These are phyloP conservation scores for Oligophagozyma castellii DNA, from an alignment of 1,139 yeast genomes.

Conservation along the genomic window DNA sequence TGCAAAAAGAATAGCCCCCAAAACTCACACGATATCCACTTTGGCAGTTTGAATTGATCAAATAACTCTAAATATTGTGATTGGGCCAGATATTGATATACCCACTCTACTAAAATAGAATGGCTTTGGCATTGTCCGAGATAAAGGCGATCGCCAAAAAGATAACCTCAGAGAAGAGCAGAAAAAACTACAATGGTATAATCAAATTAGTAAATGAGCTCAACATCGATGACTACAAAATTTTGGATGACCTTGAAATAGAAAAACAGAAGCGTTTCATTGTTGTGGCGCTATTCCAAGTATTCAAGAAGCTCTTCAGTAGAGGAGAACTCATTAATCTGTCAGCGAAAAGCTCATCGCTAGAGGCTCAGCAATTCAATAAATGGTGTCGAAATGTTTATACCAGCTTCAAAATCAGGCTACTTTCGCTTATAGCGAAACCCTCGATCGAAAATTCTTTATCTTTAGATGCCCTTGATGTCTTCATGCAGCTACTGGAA, in stretches of 20 bases:
- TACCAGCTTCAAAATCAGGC: conserved; percentile 34
- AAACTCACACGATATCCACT: too few species aligned
- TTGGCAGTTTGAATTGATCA: too few species aligned
- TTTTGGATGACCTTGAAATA: conserved; percentile 5
- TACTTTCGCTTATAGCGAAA: conserved; percentile 32
- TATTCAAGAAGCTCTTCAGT: conserved; percentile 44
- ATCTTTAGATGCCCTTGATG: conserved; percentile 46
- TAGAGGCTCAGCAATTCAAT: conserved; percentile 33
- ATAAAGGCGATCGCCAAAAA: conserved; percentile 17
- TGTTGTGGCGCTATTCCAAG: conserved; percentile 37
- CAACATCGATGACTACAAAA: conserved; percentile 2
- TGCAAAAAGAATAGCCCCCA: too few species aligned
- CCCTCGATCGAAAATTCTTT: conserved; percentile 27
- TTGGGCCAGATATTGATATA: background rate
- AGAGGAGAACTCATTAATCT: conserved; percentile 32
- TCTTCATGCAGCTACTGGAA: conserved; percentile 46
- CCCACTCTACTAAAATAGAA: background rate
- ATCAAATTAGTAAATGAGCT: conserved; percentile 12
- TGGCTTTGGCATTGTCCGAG: too few species aligned
- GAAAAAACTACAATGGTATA: conserved; percentile 18
- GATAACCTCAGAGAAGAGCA: conserved; percentile 14
- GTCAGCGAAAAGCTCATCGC: conserved; percentile 27
- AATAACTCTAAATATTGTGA: background rate
- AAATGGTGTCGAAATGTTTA: conserved; percentile 58
- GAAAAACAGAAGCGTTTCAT: conserved; percentile 31